phyloP scores from a whole-genome alignment of 306 rosid species.

The Oxytropis ochrocephala region DNA sequence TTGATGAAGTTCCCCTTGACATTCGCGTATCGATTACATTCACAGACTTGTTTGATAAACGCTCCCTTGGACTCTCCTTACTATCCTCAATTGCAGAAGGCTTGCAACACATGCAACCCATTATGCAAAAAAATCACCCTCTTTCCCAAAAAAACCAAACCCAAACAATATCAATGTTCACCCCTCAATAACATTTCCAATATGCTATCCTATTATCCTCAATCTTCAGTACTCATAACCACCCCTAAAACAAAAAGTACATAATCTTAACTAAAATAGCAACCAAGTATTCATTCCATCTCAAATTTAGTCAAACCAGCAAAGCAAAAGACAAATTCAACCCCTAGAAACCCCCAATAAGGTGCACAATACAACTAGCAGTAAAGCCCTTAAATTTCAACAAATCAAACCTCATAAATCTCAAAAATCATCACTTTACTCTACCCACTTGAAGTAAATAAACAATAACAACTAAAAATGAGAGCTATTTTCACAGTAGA shows the following conservation, averaged over 20 bases:
- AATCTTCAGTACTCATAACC: conserved; percentile 25
- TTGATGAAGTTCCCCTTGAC: conserved; percentile 57
- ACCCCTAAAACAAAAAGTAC: conserved; percentile 10
- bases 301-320: conserved; percentile 24
- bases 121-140: conserved; percentile 32
- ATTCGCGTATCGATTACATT: conserved; percentile 40
- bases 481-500: conserved; percentile 20
- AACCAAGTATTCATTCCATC: conserved; percentile 30
- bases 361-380: background rate
- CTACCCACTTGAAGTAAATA: conserved; percentile 18
- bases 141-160: conserved; percentile 39
- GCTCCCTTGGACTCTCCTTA: conserved; percentile 91
- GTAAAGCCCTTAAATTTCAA: conserved; percentile 16
- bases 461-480: conserved; percentile 23
- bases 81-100: conserved; percentile 97
- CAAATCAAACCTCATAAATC: conserved; percentile 31
- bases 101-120: conserved; percentile 89
- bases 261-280: conserved; percentile 10
- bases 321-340: conserved; percentile 23
- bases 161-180: conserved; percentile 37
- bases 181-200: conserved; percentile 35
- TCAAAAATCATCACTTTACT: conserved; percentile 32
- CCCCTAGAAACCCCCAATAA: conserved; percentile 14
- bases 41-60: conserved; percentile 54
- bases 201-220: conserved; percentile 24